Conservation (phyloP, 129 eudicot species). For the Daucus carota region DNA sequence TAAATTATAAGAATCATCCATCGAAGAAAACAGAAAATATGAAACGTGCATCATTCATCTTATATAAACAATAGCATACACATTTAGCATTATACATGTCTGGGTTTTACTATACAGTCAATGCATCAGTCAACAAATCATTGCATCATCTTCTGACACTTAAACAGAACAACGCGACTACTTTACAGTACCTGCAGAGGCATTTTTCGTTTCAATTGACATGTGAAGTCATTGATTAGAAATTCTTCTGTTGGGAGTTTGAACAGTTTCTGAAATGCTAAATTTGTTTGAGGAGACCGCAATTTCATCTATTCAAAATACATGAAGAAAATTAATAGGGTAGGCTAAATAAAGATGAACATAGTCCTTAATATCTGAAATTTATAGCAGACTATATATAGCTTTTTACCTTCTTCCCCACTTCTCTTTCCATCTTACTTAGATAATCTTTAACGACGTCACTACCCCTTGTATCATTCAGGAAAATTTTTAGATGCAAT, state of each 20-base stretch:
- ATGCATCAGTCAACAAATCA: neutral
- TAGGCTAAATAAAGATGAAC: neutral
- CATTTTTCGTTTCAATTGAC: constrained; percentile 87
- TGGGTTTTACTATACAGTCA: neutral
- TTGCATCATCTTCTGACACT: neutral
- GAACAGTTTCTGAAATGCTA: constrained; percentile 89
- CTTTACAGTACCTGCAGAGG: constrained; percentile 66
- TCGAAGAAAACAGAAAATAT: neutral
- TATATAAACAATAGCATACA: neutral
- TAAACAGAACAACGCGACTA: neutral
- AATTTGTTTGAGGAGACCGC: constrained; percentile 94
- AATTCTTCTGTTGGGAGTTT: constrained; percentile 93
- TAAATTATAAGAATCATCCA: neutral
- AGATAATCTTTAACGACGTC: constrained; percentile 71
- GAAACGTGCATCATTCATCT: neutral
- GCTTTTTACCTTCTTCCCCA: constrained; percentile 80
- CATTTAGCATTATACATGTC: no score
- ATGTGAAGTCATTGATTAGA: constrained; percentile 81
- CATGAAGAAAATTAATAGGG: constrained; percentile 1
- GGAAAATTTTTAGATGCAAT: constrained; percentile 75
- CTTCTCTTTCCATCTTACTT: constrained; percentile 87
- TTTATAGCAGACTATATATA: neutral
- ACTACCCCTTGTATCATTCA: constrained; percentile 70
- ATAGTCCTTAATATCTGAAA: neutral
- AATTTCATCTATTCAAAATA: constrained; percentile 40